Conservation (phyloP, 306 rosid genomes). For the Prosopis cineraria region DNA sequence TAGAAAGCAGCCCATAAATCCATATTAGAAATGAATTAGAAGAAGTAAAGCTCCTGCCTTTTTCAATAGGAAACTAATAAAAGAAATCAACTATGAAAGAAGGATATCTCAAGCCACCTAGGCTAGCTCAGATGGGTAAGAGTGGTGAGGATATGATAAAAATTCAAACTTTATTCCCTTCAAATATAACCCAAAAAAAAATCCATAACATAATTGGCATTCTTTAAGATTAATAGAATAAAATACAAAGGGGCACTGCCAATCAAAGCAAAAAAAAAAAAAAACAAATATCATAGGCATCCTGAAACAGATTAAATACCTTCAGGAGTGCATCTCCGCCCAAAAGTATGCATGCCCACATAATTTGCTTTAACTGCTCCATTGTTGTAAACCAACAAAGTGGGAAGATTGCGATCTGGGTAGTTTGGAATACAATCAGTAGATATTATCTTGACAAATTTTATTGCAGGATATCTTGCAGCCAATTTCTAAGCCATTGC, state of each 20-base stretch:
- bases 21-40: neutral
- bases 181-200: no score
- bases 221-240: neutral
- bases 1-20: neutral
- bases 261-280: neutral
- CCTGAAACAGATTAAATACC: constrained; percentile 50
- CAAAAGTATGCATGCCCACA: constrained; percentile 77
- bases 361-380: constrained; percentile 90
- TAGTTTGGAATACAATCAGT: constrained; percentile 97
- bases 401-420: constrained; percentile 85
- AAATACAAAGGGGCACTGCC: neutral
- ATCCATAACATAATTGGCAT: neutral
- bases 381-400: constrained; percentile 87
- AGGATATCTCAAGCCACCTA: neutral
- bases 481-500: constrained; percentile 87
- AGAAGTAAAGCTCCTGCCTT: no score
- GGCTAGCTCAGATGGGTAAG: neutral
- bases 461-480: constrained; percentile 77
- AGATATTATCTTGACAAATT: constrained; percentile 90
- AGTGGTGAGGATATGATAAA: neutral
- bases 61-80: neutral
- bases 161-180: neutral
- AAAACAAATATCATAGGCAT: neutral
- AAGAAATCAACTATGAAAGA: neutral
- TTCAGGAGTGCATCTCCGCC: constrained; percentile 93